Conservation (phyloP, 1,284 basidiomycete species). For the Moesziomyces sp. region DNA sequence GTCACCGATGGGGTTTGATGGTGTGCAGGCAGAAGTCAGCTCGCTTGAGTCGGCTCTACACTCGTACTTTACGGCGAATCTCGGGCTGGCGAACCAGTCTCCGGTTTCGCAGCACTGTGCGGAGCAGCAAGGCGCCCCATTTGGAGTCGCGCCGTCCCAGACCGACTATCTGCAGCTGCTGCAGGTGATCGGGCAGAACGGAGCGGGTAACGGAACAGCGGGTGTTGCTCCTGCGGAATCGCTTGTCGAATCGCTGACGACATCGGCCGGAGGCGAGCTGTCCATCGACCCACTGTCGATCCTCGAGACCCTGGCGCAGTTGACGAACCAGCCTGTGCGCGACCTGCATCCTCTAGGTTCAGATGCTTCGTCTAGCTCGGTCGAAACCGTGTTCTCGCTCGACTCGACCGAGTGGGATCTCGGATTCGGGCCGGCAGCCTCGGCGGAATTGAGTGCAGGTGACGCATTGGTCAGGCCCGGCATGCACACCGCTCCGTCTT, state of each 20-base stretch:
- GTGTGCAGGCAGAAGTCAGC: background rate
- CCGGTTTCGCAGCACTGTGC: background rate
- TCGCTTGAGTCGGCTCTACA: slow-evolving; percentile 7
- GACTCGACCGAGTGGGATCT: slow-evolving; percentile 16
- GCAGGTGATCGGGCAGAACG: slow-evolving; percentile 6
- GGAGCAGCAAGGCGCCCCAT: background rate
- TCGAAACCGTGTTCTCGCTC: slow-evolving; percentile 20
- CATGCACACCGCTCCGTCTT: background rate
- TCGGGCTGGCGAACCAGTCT: background rate
- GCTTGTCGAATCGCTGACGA: background rate
- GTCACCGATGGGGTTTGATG: background rate
- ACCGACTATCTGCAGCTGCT: slow-evolving; percentile 11
- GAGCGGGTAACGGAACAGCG: no score
- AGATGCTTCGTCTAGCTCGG: slow-evolving; percentile 14
- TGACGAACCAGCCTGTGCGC: slow-evolving; percentile 10
- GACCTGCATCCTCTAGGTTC: slow-evolving; percentile 3
- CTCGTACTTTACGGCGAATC: slow-evolving; percentile 2
- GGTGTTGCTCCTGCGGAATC: background rate
- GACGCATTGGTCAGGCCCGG: background rate
- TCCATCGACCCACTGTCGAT: slow-evolving; percentile 10
- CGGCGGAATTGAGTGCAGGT: background rate
- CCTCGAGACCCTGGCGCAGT: slow-evolving; percentile 8
- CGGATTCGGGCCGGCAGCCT: background rate
- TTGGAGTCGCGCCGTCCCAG: background rate
- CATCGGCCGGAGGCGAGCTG: background rate